Evolutionary conservation across 2,329 filamentous ascomycete species (phyloP), one percentile per base, ranked within the genome.

Genomic region (Neofusicoccum ribis): DNA sequence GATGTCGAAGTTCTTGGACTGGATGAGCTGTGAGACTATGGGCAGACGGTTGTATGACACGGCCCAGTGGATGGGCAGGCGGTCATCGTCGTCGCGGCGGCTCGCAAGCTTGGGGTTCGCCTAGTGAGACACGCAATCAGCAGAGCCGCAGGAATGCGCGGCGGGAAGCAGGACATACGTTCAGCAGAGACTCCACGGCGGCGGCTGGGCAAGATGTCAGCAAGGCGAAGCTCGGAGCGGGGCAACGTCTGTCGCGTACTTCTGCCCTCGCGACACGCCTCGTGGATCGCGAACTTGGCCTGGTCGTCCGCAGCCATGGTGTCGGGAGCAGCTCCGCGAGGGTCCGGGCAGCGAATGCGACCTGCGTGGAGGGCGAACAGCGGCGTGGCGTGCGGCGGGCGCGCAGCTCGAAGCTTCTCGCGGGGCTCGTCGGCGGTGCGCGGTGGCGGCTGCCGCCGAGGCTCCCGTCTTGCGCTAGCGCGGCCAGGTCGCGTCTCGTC

Each of bases 31-130:
- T 58, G 90, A 83, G 17, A 91, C 88, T 66, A 97, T 92, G 27
- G 89, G 85, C 6, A 89, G 79, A 70, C 88, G 89, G 75, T 95
- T 96, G 77, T 91, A 90, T 23, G 93, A 95, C 1, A 88, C 87
- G 0, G 95, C 94, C 95, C 95, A 99, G 82, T 99, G 95, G 65
- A 98, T 88, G 2, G 95, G 89, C 43, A 97, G 86, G 50, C 95
- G 91, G 15, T 92, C 92, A 76, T 99, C 95, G 56, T 91, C 89
- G 73, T 99, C 95, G 72, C 81, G 83, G 72, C 88, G 87, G 65
- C 81, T 83, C 31, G 91, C 89, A 44, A 96, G 86, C 72, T 91
- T 93, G 2, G 91, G 89, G 73, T 96, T 93, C 70, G 89, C 88
- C 90, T 94, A 51, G 3, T 17, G 31, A n/a, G 46, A 31, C 23